Evolutionary conservation across 306 rosid genomes (phyloP), one percentile per base, ranked within the genome.

Genomic region (Prunus fruticosa): DNA sequence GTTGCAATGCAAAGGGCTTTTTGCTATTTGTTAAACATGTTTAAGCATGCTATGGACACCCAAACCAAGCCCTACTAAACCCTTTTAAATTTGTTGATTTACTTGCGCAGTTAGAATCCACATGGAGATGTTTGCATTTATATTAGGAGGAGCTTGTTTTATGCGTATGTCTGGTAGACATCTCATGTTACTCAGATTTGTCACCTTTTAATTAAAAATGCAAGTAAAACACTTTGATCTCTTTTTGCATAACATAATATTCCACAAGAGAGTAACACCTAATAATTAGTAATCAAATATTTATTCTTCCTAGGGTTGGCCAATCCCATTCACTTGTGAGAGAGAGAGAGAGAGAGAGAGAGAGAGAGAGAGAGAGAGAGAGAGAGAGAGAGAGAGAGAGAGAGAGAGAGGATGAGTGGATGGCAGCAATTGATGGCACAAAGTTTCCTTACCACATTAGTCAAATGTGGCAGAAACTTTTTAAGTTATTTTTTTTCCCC

Each of bases 121-220:
- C 88, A 86, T 87, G 91, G 84, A 82, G 78, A 80, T 82, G 96
- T 79, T 85, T 86, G 84, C 76, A 69, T 82, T 76, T 87, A 80
- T 90, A 83, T 64, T 79, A 79, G 50, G 46, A 34, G 46, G 27
- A 73, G 80, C 76, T 82, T 88, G 85, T 79, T 73, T 78, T 82
- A 47, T 83, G 79, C 77, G 85, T 76, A 71, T 75, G 79, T 77
- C 68, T 45, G 80, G 84, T 81, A 85, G 93, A 83, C 89, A 90
- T 70, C 83, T 81, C 97, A 90, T 82, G 97, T 90, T 89, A 84
- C 93, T 86, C 85, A 53, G 82, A 82, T 86, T 93, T 90, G 96
- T 93, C 97, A 27, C 81, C 80, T 80, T 87, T 62, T 79, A 87
- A 77, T 90, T 79, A 84, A 84, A 84, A 89, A 73, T 81, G 84